These are phyloP conservation scores for Meira nashicola DNA, from an alignment of 1,284 basidiomycete genomes.

Conservation along the genomic window DNA sequence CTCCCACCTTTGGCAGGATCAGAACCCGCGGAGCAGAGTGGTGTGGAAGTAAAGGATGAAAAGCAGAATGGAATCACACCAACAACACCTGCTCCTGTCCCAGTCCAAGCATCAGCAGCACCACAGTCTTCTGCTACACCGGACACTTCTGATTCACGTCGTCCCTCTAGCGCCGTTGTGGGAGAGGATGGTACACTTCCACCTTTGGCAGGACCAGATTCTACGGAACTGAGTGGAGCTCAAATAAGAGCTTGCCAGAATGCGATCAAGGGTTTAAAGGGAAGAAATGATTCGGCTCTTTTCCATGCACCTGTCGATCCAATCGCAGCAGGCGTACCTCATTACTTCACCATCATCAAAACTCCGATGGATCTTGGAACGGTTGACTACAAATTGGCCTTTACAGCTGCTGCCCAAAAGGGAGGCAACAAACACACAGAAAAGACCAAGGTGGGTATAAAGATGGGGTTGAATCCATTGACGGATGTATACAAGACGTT, in stretches of 20 bases:
- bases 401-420: slow-evolving; percentile 39
- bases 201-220: slow-evolving; percentile 7
- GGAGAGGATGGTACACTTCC: neutral
- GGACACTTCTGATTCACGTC: no score
- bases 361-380: slow-evolving; percentile 94
- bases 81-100: no score
- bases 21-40: neutral
- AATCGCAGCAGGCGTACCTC: slow-evolving; percentile 82
- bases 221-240: slow-evolving; percentile 40
- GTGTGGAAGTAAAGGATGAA: no score
- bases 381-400: slow-evolving; percentile 70
- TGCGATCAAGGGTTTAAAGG: slow-evolving; percentile 77
- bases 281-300: slow-evolving; percentile 73
- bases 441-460: slow-evolving; percentile 37
- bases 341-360: slow-evolving; percentile 81
- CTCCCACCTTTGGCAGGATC: neutral
- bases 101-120: no score
- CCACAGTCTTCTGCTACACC: no score
- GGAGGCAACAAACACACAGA: slow-evolving; percentile 36
- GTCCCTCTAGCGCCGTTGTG: no score
- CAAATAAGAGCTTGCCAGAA: slow-evolving; percentile 80
- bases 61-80: no score
- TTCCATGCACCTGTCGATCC: slow-evolving; percentile 87
- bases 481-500: slow-evolving; percentile 36
- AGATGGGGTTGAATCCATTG: slow-evolving; percentile 29